Evolutionary conservation across 1,284 basidiomycete genomes (phyloP), one percentile per base, ranked within the genome.

Genomic region (Boletus sp.): DNA sequence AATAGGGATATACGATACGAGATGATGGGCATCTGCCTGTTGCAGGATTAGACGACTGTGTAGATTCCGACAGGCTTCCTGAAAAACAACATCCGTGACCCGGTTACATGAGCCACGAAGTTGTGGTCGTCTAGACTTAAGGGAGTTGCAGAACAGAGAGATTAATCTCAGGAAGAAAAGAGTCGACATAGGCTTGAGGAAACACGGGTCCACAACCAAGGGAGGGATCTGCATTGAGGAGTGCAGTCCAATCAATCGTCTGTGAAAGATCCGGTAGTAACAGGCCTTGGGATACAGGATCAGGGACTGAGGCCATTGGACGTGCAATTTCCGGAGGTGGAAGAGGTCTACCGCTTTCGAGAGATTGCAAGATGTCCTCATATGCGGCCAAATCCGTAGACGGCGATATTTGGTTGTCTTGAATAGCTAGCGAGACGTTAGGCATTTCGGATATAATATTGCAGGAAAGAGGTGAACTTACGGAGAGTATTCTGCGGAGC

Each of bases 81-180:
- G 17, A 37, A 37, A n/a, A 2, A 23, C 7, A 25, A n/a, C 25
- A 23, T 2, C 35, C 60, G 57, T 23, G 57, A 61, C 4, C 17
- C 43, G 1, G 55, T 48, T 11, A 21, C 7, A 19, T 37, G 17
- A 14, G 16, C 17, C 35, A 37, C 6, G 35, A 37, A 37, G 17
- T 14, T 37, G 16, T 8, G 35, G 35, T 37, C 14, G 43, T 48
- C 63, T 63, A 56, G 2, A 47, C 30, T 5, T 31, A 35, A 16
- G 68, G 70, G 28, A 70, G 61, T 27, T 72, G 70, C 33, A 72
- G n/a, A 14, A 60, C 56, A 48, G 67, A 60, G 8, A 37, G 46
- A 52, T 73, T 66, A 4, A 69, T 37, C 4, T 57, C 70, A 0
- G 61, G 52, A 3, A 72, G 48, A 38, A 47, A 8, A 10, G 61